Base-by-base conservation (phyloP, 148 eudicot species). In the Fagopyrum esculentum region DNA sequence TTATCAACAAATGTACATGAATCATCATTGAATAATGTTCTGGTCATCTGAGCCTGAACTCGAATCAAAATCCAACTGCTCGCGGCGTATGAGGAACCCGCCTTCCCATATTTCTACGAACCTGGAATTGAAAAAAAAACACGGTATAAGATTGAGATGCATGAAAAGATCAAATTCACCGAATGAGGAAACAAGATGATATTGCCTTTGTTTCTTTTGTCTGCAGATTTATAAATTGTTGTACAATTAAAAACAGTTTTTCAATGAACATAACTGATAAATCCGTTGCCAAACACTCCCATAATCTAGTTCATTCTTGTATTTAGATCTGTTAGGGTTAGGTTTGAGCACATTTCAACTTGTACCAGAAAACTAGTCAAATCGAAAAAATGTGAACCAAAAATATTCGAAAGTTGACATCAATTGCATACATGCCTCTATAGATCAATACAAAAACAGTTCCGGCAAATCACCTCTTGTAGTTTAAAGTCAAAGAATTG, bases 91-190 rank as follows among this genome's bases (percentile, higher is more conserved):
- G 30, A 86, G 88, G 74, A 86, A 79, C 64, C 98, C 98, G 78
- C 87, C 91, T 63, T 87, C 82, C 98, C 98, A 93, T 66, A 79
- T 72, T 80, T 93, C 97, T 60, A 85, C 85, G 74, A 71, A 85
- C 84, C 98, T 93, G 82, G 22, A 69, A 30, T 47, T 13, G 60
- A 22, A 19, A n/a, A 19, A n/a, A 35, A 43, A 49, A 68, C 10
- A 43, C 43, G 0, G 6, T 4, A 61, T 29, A 40, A 43, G 9
- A 51, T 17, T 3, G 8, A 45, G 12, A 19, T 47, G 5, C 17
- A 72, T 5, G 4, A 5, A 29, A 26, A 6, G 50, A 4, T 35
- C 48, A 47, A 47, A 48, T 30, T 30, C 35, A 30, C 35, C 7
- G 9, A 1, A 4, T 55, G 3, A 35, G 2, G 40, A 1, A 35